Evolutionary conservation across 2,329 filamentous ascomycete species (phyloP), one percentile per base, ranked within the genome.

Genomic region (Epichloe festucae): DNA sequence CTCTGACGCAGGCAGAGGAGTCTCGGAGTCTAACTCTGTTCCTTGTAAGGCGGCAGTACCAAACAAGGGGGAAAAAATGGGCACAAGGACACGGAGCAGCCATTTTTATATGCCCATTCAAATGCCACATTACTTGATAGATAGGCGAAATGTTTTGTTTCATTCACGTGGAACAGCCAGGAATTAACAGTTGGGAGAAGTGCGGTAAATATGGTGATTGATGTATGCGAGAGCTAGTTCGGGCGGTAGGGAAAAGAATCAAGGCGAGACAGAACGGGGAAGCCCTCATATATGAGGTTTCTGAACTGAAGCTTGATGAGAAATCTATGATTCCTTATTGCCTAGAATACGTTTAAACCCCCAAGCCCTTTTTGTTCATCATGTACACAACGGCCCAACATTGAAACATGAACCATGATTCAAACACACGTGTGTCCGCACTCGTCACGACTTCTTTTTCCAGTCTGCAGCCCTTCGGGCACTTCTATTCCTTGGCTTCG

Each of bases 391-490:
- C 7, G n/a, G n/a, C 41, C 15, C 4, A n/a, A 14, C 38, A 39
- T 7, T 7, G n/a, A 39, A 39, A 31, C 31, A 31, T 31, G 31
- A 31, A 1, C 39, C 15, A 17, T 12, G 6, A 17, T 17, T n/a
- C 11, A 27, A 43, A 23, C 5, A 3, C 15, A 5, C n/a, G 11
- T 19, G 15, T 43, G 12, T 12, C 19, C n/a, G n/a, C 39, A 19
- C 12, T n/a, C 38, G 27, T 44, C 45, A 49, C 21, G 53, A 61
- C 60, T 72, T 69, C 60, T 71, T 70, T 60, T 70, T 73, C 71
- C 75, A 77, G 39, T 69, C 67, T 3, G 67, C 60, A 10, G 70
- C 69, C 49, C 73, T 63, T 50, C 60, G 63, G 4, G 70, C 64
- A 31, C 71, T 62, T 44, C 70, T 66, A 38, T 62, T 67, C 53